Base-by-base conservation (phyloP, 2,329 filamentous ascomycete genomes). In the Cladosporium sp. region DNA sequence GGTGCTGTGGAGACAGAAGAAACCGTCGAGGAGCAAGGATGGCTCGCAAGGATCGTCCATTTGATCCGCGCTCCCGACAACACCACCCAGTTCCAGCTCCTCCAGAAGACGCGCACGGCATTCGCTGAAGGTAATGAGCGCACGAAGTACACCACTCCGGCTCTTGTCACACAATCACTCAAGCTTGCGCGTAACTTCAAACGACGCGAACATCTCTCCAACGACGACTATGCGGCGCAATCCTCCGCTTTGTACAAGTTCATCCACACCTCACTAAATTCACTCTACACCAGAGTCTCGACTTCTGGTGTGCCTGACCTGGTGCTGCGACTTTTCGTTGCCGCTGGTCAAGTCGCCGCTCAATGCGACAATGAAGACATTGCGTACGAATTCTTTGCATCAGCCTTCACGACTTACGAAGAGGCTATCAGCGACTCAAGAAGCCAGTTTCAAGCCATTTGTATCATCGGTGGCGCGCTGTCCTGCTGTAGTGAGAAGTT, bases 351-450 rank as follows among this genome's bases (percentile, higher is more conserved):
- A 80, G 91, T 96, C 36, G 93, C 95, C 12, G 93, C 97, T 73
- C 90, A 95, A 78, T 92, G 89, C 12, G 91, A 91, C 2, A 96
- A 96, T 72, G 94, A 99, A 77, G 95, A 99, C 80, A 92, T 97
- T 51, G 91, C 93, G 12, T 99, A 99, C 78, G 95, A 99, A 76
- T 99, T 96, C 82, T 98, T 97, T 73, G 95, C 95, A 0, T 95
- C 99, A 78, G 94, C 95, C 0, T 99, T 99, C 74, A 98, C 94
- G 0, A 92, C 98, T 10, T 99, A 99, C 76, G 95, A 99, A 77
- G 95, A 99, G 78, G 90, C 92, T 0, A 91, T 99, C 69, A 95
- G 92, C 68, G 96, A 99, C 77, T 97, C 93, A 18, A 90, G 96
- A 77, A 94, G 93, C 15, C 95, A 99, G 77, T 99, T 98, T 83